Base-by-base conservation (phyloP, 2,329 filamentous ascomycete species). In the Aspergillus carbonarius region DNA sequence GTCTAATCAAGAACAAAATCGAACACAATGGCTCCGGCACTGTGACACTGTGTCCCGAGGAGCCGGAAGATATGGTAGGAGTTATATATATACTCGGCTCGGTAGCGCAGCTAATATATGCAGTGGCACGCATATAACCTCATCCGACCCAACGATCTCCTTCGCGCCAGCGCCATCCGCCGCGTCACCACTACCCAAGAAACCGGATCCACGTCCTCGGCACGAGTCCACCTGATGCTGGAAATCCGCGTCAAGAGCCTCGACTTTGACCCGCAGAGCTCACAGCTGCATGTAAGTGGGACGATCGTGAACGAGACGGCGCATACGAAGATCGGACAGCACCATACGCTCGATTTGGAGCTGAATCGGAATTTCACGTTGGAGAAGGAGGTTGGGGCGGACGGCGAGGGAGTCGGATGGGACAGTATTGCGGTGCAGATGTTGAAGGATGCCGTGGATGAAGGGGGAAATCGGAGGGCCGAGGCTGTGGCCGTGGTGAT, bases 401-500 rank as follows among this genome's bases (percentile, higher is more conserved):
- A 72, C 49, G 73, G 72, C 23, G 73, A 74, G 56, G 74, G 75
- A 39, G 78, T 72, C 37, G 85, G 92, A 42, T 99, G 95, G 95
- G 95, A 99, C 75, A 93, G 89, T 65, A 87, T 99, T 10, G 91
- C 93, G 3, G 79, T 89, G 49, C 87, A 90, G 59, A 88, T 90
- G 47, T 83, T 99, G 10, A 82, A 85, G 57, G 91, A 96, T 72
- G 89, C 92, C 0, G 83, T 93, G 13, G 88, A 91, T 67, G 86
- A 90, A 66, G 67, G 76, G 1, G 75, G 76, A 4, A 88, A 91
- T 64, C 88, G 88, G 69, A 87, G 90, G 61, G 92, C 92, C 1
- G 89, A 93, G 61, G 83, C 96, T 17, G 91, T 92, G 56, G 93
- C 95, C 0, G 88, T 98, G 0, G 90, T 98, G 23, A 93, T 99